A percentile compares a stretch with the other conserved stretches of the same genome.
Evolutionary conservation across 805 yeast species (phyloP).

Genomic region (Sugiyamaella valdiviana): DNA sequence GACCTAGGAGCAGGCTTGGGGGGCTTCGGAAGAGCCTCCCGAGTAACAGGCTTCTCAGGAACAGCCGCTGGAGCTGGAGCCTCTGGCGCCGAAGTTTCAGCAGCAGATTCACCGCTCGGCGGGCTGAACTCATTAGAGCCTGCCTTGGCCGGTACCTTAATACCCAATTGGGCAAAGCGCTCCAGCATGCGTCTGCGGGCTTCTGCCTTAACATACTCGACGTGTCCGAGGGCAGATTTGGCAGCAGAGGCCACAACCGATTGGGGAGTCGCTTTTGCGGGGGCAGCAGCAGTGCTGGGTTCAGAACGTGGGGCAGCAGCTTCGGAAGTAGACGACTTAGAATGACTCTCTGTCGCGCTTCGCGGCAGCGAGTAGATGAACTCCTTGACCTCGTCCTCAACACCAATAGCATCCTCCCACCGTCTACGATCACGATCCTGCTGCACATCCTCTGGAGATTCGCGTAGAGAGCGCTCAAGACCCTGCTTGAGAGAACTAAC

Average conservation of each 20-base stretch:
- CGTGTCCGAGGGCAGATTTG: slow-evolving; percentile 34
- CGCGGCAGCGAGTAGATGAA: slow-evolving; percentile 44
- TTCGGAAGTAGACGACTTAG: no score
- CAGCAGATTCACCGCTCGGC: slow-evolving; percentile 12
- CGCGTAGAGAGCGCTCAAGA: slow-evolving; percentile 39
- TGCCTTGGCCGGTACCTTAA: slow-evolving; percentile 32
- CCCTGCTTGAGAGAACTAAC: slow-evolving; percentile 57
- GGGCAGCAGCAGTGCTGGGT: neutral
- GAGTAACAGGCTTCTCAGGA: slow-evolving; percentile 6
- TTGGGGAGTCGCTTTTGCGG: slow-evolving; percentile 4
- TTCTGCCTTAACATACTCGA: slow-evolving; percentile 77
- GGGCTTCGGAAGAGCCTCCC: slow-evolving; percentile 1
- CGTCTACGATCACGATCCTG: slow-evolving; percentile 49
- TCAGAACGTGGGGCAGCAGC: slow-evolving; percentile 42
- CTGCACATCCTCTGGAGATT: slow-evolving; percentile 27
- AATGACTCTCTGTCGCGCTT: slow-evolving; percentile 4
- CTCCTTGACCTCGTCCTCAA: slow-evolving; percentile 56
- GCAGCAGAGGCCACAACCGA: neutral
- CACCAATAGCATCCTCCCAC: slow-evolving; percentile 80
- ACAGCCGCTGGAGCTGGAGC: slow-evolving; percentile 8
- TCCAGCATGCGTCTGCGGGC: slow-evolving; percentile 80
- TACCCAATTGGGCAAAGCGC: slow-evolving; percentile 73
- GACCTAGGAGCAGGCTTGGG: slow-evolving; percentile 5
- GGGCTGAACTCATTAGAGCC: slow-evolving; percentile 19
- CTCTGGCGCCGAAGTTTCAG: slow-evolving; percentile 7